phyloP scores from a whole-genome alignment of 345 rosid species.

The Firmiana major region DNA sequence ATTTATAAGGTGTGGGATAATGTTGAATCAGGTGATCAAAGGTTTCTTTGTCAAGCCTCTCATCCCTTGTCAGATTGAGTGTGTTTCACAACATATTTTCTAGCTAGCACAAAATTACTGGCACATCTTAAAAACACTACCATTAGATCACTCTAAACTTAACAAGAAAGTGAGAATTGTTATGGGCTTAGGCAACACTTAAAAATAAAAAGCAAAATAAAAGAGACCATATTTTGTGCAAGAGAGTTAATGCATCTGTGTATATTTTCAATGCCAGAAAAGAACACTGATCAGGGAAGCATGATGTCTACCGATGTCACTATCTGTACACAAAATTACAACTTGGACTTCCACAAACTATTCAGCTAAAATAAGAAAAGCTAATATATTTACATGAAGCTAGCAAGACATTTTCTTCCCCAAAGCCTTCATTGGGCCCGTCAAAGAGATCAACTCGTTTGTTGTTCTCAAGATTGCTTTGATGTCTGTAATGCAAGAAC shows the following conservation, averaged over 20 bases:
- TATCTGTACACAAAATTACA: background rate
- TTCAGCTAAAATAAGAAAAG: slow-evolving; percentile 3
- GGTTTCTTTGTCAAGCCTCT: background rate
- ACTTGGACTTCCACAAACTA: slow-evolving; percentile 1
- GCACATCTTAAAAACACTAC: background rate
- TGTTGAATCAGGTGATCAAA: background rate
- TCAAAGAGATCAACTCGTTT: slow-evolving; percentile 93
- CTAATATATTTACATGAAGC: slow-evolving; percentile 67
- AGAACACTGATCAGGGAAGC: background rate
- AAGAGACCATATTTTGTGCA: background rate
- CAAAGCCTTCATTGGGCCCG: slow-evolving; percentile 68
- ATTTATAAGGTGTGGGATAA: background rate
- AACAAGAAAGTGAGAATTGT: background rate
- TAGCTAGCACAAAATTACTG: background rate
- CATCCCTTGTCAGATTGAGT: too few species aligned
- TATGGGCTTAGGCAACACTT: background rate
- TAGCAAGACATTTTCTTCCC: slow-evolving; percentile 77
- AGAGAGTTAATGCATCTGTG: background rate
- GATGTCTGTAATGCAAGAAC: slow-evolving; percentile 46
- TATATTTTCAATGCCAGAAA: background rate
- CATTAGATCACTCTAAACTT: background rate
- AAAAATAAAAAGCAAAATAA: background rate
- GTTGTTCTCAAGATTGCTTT: slow-evolving; percentile 73
- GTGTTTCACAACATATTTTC: background rate
- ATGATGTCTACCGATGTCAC: background rate